Percentiles rank a stretch among this genome's conserved stretches.
Evolutionary conservation across 306 rosid genomes (phyloP).

Genomic region (Lathyrus tuberosus): DNA sequence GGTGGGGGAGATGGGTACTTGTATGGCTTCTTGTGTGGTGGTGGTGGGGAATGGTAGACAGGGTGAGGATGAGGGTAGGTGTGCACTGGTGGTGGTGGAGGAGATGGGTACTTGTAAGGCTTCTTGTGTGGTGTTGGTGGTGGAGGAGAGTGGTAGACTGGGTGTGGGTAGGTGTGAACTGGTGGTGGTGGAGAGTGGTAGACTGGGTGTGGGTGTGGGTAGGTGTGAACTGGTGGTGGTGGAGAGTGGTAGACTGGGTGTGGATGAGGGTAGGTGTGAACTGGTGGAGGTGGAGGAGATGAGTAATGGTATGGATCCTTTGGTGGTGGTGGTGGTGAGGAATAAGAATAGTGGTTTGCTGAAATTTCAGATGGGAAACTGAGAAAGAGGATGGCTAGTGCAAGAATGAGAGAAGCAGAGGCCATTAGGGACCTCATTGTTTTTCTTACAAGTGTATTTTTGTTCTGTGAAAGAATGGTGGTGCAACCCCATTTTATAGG

Average conservation of each 20-base stretch:
- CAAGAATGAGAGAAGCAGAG: constrained; percentile 45
- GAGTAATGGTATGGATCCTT: constrained; percentile 4
- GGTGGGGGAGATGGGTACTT: constrained; percentile 9
- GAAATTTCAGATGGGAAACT: constrained; percentile 39
- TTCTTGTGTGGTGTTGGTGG: constrained; percentile 31
- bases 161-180: not conserved
- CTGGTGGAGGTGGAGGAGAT: constrained; percentile 24
- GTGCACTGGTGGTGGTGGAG: constrained; percentile 32
- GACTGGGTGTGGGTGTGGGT: not conserved
- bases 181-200: constrained; percentile 40
- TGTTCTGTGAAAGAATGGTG: constrained; percentile 8
- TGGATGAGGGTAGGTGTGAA: not conserved
- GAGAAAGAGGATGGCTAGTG: constrained; percentile 40
- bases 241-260: constrained; percentile 36
- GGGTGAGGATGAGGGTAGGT: constrained; percentile 1
- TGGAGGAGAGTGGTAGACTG: constrained; percentile 29
- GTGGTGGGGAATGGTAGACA: not conserved
- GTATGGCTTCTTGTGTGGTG: constrained; percentile 8
- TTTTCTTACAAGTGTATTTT: constrained; percentile 23
- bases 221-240: constrained; percentile 17
- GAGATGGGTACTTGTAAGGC: constrained; percentile 5
- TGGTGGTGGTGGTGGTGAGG: constrained; percentile 51
- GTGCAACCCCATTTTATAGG: constrained; percentile 38
- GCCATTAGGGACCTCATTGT: constrained; percentile 57
- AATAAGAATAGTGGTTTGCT: constrained; percentile 48